phyloP scores from a whole-genome alignment of 306 rosid species.

The Styphnolobium japonicum region DNA sequence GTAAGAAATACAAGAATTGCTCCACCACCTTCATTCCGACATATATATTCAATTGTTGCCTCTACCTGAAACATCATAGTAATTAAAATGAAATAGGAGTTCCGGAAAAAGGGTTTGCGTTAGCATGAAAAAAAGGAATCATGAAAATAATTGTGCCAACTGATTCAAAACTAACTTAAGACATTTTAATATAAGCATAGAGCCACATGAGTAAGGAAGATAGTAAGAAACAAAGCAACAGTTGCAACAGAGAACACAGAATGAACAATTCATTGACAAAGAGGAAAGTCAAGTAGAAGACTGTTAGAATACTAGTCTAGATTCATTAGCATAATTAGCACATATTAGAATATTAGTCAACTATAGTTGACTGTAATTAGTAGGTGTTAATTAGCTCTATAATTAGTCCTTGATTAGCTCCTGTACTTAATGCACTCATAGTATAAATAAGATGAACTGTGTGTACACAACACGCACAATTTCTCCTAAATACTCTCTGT shows the following conservation, averaged over 20 bases:
- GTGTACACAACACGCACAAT: background rate
- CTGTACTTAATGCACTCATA: background rate
- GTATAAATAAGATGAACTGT: background rate
- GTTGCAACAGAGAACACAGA: background rate
- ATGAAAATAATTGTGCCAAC: background rate
- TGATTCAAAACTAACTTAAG: background rate
- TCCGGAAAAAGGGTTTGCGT: background rate
- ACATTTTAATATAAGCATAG: slow-evolving; percentile 19
- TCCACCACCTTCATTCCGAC: slow-evolving; percentile 75
- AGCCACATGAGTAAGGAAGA: background rate
- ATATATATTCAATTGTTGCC: slow-evolving; percentile 75
- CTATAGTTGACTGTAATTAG: background rate
- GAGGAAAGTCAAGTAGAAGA: slow-evolving; percentile 5
- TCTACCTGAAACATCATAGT: slow-evolving; percentile 63
- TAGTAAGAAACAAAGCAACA: background rate
- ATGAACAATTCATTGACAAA: background rate
- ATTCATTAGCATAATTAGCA: slow-evolving; percentile 10
- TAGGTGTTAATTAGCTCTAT: background rate
- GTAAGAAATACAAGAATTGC: slow-evolving; percentile 94
- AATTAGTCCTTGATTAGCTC: background rate
- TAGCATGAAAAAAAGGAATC: background rate
- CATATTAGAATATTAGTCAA: background rate
- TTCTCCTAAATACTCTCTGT: background rate
- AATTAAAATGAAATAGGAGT: slow-evolving; percentile 10
- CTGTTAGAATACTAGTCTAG: background rate